Evolutionary conservation across 2,329 filamentous ascomycete species (phyloP).

Genomic region (Nakataea oryzae): DNA sequence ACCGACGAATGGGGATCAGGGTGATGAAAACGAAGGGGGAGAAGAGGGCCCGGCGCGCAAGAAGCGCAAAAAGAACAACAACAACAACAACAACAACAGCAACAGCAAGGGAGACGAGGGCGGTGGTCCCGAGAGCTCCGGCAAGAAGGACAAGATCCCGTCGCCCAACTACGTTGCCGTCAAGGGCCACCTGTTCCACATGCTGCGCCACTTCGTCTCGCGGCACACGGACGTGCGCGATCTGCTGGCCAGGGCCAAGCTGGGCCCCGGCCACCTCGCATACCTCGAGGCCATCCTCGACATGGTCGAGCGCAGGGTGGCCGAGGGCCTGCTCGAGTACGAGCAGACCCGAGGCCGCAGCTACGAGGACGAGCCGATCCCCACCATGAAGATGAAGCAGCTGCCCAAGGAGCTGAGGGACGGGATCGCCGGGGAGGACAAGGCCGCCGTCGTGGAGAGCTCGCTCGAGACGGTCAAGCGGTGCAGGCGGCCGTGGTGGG

Average conservation of each 20-base stretch:
- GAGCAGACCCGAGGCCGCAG: constrained; percentile 39
- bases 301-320: constrained; percentile 65
- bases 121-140: constrained; percentile 12
- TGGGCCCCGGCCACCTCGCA: constrained; percentile 60
- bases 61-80: constrained; percentile 32
- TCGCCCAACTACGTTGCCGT: constrained; percentile 64
- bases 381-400: neutral
- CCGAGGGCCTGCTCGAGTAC: constrained; percentile 61
- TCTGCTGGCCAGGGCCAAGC: constrained; percentile 57
- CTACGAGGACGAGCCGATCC: constrained; percentile 22
- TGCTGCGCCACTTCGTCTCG: constrained; percentile 72
- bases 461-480: constrained; percentile 57
- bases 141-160: constrained; percentile 25
- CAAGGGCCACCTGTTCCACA: constrained; percentile 88
- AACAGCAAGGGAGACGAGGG: constrained; percentile 8
- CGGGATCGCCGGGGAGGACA: constrained; percentile 15
- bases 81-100: neutral
- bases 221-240: constrained; percentile 78
- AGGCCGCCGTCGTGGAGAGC: constrained; percentile 30
- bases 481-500: constrained; percentile 80
- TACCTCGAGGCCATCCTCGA: constrained; percentile 67
- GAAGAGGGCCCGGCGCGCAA: constrained; percentile 39
- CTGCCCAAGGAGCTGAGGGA: neutral
- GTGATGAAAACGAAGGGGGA: constrained; percentile 11
- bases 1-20: constrained; percentile 24